phyloP scores from a whole-genome alignment of 139 green algal genomes.

The Chlorella sorokiniana region DNA sequence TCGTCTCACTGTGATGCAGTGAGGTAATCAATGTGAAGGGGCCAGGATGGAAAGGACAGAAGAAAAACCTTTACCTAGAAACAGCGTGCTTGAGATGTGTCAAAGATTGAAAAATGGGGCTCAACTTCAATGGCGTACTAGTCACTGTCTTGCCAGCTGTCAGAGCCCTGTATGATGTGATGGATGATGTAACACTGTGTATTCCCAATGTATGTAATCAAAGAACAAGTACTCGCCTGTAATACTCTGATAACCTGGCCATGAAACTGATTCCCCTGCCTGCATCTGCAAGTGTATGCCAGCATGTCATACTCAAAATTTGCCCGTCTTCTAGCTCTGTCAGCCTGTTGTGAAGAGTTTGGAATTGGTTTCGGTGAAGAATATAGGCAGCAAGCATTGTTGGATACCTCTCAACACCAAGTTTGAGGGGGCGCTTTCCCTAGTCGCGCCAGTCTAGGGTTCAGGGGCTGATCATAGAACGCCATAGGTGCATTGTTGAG shows the following conservation, averaged over 20 bases:
- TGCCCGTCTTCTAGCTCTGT: not conserved
- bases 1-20: no score
- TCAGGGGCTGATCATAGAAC: not conserved
- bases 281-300: not conserved
- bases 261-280: not conserved
- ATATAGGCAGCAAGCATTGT: not conserved
- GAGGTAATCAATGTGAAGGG: not conserved
- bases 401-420: not conserved
- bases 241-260: not conserved
- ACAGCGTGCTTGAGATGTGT: not conserved
- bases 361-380: no score
- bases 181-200: not conserved
- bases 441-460: not conserved
- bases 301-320: not conserved
- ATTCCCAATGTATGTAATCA: not conserved
- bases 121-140: no score
- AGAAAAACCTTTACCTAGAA: not conserved
- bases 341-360: no score
- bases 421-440: not conserved
- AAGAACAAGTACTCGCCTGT: not conserved
- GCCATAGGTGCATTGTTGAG: not conserved
- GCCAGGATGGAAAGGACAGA: not conserved
- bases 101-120: no score
- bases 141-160: no score
- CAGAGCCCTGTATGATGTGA: no score